A percentile compares a stretch with the other conserved stretches of the same genome.
These are phyloP conservation scores for Kazachstania africana DNA, from an alignment of 805 yeast species.

Conservation along the genomic window DNA sequence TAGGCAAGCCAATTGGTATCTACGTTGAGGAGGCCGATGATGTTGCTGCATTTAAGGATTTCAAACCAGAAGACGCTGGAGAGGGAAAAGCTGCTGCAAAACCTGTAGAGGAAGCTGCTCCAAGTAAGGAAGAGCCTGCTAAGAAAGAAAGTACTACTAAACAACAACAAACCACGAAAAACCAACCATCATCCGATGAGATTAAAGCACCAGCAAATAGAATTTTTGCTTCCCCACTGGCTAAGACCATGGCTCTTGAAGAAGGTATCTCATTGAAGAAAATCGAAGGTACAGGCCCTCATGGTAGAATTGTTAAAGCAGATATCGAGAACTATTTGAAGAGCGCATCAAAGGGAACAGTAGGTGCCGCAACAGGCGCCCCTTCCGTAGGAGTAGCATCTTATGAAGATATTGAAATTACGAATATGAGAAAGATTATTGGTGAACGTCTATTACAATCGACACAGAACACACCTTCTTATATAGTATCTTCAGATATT, in stretches of 20 bases:
- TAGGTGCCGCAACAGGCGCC: slow-evolving; percentile 30
- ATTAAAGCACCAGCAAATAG: slow-evolving; percentile 29
- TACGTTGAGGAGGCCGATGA: slow-evolving; percentile 80
- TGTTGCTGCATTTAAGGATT: slow-evolving; percentile 79
- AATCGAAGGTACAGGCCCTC: slow-evolving; percentile 87
- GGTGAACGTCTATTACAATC: slow-evolving; percentile 82
- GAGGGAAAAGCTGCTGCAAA: slow-evolving; percentile 32
- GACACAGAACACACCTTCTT: slow-evolving; percentile 79
- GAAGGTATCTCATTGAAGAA: slow-evolving; percentile 79
- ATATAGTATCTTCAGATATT: slow-evolving; percentile 78
- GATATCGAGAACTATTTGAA: slow-evolving; percentile 68
- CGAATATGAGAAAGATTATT: slow-evolving; percentile 88
- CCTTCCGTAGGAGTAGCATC: slow-evolving; percentile 37
- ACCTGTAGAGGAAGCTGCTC: slow-evolving; percentile 11
- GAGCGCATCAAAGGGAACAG: slow-evolving; percentile 18
- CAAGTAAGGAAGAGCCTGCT: slow-evolving; percentile 30
- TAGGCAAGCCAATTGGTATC: slow-evolving; percentile 93
- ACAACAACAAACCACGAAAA: not conserved
- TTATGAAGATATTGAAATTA: slow-evolving; percentile 74
- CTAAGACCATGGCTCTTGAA: slow-evolving; percentile 86
- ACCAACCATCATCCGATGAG: slow-evolving; percentile 15
- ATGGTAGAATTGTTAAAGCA: slow-evolving; percentile 83
- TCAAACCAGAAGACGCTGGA: slow-evolving; percentile 65
- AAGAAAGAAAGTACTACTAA: slow-evolving; percentile 27
- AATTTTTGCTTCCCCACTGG: slow-evolving; percentile 89